phyloP scores from a whole-genome alignment of 768 basidiomycete species.

The Kwoniella pini region DNA sequence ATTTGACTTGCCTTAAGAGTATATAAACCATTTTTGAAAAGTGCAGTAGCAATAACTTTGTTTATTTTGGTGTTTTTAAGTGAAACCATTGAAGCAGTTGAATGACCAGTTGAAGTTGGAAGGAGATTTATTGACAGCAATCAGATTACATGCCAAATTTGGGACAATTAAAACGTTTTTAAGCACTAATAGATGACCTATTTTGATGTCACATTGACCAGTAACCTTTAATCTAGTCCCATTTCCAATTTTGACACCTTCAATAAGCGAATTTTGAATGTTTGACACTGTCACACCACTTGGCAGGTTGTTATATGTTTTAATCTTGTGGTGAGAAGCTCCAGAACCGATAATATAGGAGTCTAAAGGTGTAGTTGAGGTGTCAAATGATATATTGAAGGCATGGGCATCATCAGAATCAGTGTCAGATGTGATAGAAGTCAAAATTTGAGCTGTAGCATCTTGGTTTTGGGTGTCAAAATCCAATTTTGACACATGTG shows the following conservation, averaged over 20 bases:
- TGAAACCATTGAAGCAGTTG: neutral
- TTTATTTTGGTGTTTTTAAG: neutral
- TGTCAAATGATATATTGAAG: neutral
- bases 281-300: neutral
- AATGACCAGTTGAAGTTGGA: neutral
- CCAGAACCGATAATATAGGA: constrained; percentile 17
- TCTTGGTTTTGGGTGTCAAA: too few relatives aligned
- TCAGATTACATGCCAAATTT: constrained; percentile 2
- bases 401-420: too few relatives aligned
- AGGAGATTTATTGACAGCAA: constrained; percentile 10
- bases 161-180: constrained; percentile 2
- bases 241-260: constrained; percentile 14
- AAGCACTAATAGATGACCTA: neutral
- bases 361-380: neutral
- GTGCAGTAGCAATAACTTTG: neutral
- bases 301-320: neutral
- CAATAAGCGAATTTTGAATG: too few relatives aligned
- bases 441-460: too few relatives aligned
- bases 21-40: neutral
- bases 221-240: neutral
- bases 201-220: constrained; percentile 1
- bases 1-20: constrained; percentile 6
- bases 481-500: too few relatives aligned
- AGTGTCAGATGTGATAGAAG: too few relatives aligned
- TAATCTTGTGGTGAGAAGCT: constrained; percentile 21